Evolutionary conservation across 2,329 filamentous ascomycete genomes (phyloP).

Genomic region (Colletotrichum gloeosporioides): DNA sequence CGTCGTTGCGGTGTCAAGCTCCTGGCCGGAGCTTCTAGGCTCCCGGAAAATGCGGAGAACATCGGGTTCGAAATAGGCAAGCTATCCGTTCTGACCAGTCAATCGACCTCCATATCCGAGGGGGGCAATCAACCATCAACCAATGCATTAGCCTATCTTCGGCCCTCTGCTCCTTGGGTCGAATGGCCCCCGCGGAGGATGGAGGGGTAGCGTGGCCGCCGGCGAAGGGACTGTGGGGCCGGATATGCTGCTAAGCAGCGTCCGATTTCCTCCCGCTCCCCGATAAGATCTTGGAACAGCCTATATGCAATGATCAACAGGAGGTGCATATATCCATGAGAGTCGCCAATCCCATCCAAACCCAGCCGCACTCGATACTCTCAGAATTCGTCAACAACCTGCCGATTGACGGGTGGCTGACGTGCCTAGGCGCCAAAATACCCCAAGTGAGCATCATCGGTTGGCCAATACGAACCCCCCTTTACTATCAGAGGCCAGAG

Average conservation of each 20-base stretch:
- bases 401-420: not conserved
- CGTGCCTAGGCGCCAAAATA: not conserved
- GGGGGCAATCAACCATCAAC: constrained; percentile 10
- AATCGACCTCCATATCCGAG: not conserved
- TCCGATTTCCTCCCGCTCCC: not conserved
- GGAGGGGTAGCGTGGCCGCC: not conserved
- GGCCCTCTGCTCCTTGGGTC: not conserved
- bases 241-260: not conserved
- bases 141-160: not conserved
- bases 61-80: not conserved
- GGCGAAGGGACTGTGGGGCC: not conserved
- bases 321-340: not conserved
- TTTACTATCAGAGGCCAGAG: not conserved
- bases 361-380: not conserved
- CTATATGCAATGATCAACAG: not conserved
- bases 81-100: not conserved
- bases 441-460: not conserved
- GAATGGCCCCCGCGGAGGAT: not conserved
- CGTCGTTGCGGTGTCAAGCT: not conserved
- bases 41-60: constrained; percentile 1
- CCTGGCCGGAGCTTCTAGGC: not conserved
- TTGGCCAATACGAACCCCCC: not conserved
- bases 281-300: not conserved
- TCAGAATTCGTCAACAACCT: not conserved
- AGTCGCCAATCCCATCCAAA: not conserved